phyloP scores from a whole-genome alignment of 1,284 basidiomycete species.

The Leccinum fuscescens region DNA sequence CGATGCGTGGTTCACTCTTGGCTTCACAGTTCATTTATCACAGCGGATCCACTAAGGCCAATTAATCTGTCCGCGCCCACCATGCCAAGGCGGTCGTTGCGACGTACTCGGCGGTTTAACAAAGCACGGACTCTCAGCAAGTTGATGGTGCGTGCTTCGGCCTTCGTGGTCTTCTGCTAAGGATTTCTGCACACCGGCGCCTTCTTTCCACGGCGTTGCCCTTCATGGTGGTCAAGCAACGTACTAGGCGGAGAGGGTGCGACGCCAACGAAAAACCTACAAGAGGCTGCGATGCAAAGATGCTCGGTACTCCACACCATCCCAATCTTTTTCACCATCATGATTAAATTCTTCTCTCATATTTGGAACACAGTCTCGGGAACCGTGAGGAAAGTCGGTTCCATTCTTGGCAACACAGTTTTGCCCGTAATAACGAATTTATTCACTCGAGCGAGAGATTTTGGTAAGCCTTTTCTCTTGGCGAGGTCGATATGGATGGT shows the following conservation, averaged over 20 bases:
- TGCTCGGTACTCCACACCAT: background rate
- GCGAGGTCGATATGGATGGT: background rate
- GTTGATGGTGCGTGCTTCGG: background rate
- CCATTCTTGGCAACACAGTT: fast-evolving
- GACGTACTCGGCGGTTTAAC: background rate
- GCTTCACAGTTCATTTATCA: background rate
- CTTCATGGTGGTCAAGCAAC: background rate
- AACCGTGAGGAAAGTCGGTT: fast-evolving
- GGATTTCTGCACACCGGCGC: background rate
- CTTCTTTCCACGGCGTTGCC: background rate
- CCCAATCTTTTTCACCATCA: background rate
- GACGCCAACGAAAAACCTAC: constrained; percentile 1
- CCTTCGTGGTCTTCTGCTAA: background rate
- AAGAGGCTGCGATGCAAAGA: background rate
- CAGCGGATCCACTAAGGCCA: background rate
- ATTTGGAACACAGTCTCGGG: background rate
- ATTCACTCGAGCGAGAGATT: background rate
- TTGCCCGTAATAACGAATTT: background rate
- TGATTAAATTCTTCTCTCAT: background rate
- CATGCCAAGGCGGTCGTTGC: background rate
- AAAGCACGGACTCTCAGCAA: background rate
- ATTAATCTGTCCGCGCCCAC: background rate
- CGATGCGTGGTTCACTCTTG: background rate
- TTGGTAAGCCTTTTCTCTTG: background rate
- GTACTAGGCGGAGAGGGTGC: background rate